A percentile compares a stretch with the other conserved stretches of the same genome.
These are phyloP conservation scores for Luffa aegyptiaca DNA, from an alignment of 306 rosid species.

Conservation along the genomic window DNA sequence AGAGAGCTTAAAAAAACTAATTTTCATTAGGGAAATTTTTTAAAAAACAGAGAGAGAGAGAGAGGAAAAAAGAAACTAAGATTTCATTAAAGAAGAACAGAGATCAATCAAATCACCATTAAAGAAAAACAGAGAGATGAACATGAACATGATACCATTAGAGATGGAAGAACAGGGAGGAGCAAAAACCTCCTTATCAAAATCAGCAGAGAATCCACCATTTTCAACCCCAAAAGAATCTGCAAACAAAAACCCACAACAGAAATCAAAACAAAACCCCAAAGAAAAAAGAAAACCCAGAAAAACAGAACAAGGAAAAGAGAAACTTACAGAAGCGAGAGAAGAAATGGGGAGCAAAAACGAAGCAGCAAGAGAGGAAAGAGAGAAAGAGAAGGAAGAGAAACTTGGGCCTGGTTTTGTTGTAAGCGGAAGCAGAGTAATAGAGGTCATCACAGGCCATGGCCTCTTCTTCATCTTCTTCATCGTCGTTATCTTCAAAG, in stretches of 20 bases:
- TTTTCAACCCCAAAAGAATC: slow-evolving; percentile 35
- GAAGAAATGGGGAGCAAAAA: slow-evolving; percentile 46
- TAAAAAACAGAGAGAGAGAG: background rate
- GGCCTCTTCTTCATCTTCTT: slow-evolving; percentile 13
- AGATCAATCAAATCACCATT: background rate
- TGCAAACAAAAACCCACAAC: slow-evolving; percentile 9
- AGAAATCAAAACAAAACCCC: background rate
- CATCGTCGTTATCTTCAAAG: background rate
- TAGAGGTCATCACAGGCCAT: slow-evolving; percentile 30
- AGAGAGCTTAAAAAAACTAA: too few relatives aligned
- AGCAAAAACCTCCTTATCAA: slow-evolving; percentile 16
- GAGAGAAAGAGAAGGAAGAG: slow-evolving; percentile 40
- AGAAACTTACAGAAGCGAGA: slow-evolving; percentile 17
- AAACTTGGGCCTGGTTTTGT: slow-evolving; percentile 51
- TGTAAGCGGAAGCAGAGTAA: slow-evolving; percentile 21
- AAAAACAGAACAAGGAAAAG: slow-evolving; percentile 1
- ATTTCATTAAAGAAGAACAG: background rate
- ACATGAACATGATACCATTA: slow-evolving; percentile 27
- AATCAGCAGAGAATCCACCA: slow-evolving; percentile 21
- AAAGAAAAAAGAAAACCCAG: slow-evolving; percentile 6
- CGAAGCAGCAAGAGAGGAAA: slow-evolving; percentile 47
- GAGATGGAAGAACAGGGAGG: slow-evolving; percentile 51
- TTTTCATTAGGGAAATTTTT: background rate
- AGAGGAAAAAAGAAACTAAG: background rate
- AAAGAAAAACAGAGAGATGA: background rate